Evolutionary conservation across 169 alveolate genomes (phyloP).

Genomic region (Eimeria sp.): DNA sequence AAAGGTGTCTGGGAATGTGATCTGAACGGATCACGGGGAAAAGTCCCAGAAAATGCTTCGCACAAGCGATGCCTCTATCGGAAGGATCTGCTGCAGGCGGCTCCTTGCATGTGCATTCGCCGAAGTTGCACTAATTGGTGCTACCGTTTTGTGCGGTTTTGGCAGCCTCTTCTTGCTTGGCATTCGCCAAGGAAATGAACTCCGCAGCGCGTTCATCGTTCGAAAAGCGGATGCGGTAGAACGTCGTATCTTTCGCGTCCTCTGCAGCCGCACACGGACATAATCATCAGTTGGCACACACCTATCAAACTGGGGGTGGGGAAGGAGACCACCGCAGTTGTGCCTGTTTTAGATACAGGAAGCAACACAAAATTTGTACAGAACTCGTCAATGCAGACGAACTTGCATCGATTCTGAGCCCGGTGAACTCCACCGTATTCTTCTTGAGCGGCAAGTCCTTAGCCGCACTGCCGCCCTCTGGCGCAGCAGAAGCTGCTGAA

Average conservation of each 20-base stretch:
- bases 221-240: conserved; percentile 79
- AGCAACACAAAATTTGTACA: not conserved
- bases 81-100: conserved; percentile 22
- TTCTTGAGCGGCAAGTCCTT: conserved; percentile 54
- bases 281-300: not conserved
- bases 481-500: conserved; percentile 37
- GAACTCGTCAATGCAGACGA: not conserved
- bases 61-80: conserved; percentile 21
- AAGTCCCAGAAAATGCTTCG: conserved; percentile 29
- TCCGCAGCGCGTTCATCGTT: conserved; percentile 82
- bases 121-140: conserved; percentile 19
- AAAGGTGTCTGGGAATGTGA: conserved; percentile 18
- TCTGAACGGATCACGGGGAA: not conserved
- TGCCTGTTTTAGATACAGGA: not conserved
- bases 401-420: conserved; percentile 80
- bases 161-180: conserved; percentile 63
- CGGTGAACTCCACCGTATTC: conserved; percentile 81
- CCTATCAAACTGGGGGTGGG: not conserved
- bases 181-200: conserved; percentile 79
- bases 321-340: not conserved
- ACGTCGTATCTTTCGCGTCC: conserved; percentile 75
- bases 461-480: not conserved
- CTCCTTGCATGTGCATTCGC: not conserved
- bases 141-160: conserved; percentile 53
- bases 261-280: conserved; percentile 33